These are phyloP conservation scores for Trichoderma virens DNA, from an alignment of 495 filamentous ascomycete species.

Conservation along the genomic window DNA sequence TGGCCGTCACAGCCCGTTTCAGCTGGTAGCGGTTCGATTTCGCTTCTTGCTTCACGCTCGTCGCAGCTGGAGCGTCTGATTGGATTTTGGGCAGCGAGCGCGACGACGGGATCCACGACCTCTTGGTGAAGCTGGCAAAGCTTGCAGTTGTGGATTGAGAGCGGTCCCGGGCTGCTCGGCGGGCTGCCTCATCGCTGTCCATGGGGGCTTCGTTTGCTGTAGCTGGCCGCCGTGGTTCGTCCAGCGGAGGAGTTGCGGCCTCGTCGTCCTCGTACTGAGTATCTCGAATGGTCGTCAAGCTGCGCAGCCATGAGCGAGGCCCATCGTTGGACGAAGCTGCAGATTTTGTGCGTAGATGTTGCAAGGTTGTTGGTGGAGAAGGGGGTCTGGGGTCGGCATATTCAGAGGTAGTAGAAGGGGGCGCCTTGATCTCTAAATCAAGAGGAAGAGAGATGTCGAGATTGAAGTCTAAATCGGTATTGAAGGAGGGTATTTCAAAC, in stretches of 20 bases:
- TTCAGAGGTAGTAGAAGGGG: background rate
- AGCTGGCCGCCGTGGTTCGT: background rate
- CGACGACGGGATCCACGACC: conserved; percentile 58
- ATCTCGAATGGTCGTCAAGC: background rate
- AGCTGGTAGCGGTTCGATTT: background rate
- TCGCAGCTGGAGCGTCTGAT: conserved; percentile 8
- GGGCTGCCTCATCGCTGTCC: background rate
- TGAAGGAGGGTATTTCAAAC: conserved; percentile 39
- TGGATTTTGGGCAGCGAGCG: conserved; percentile 45
- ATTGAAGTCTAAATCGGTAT: conserved; percentile 25
- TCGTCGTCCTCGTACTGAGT: background rate
- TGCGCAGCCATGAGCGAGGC: background rate
- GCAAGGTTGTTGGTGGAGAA: background rate
- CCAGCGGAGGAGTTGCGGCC: too few species aligned
- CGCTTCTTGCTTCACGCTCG: background rate
- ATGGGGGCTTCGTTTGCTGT: background rate
- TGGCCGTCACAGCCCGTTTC: conserved; percentile 20
- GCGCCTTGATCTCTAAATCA: conserved; percentile 17
- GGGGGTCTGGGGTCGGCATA: background rate
- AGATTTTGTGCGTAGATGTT: background rate
- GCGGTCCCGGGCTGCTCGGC: conserved; percentile 27
- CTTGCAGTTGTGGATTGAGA: conserved; percentile 42
- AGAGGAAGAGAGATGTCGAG: conserved; percentile 29
- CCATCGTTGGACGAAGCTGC: background rate
- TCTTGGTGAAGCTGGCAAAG: conserved; percentile 57